A percentile compares a stretch with the other conserved stretches of the same genome.
phyloP scores from a whole-genome alignment of 164 flowering plant genomes.

The Cinnamomum chago region DNA sequence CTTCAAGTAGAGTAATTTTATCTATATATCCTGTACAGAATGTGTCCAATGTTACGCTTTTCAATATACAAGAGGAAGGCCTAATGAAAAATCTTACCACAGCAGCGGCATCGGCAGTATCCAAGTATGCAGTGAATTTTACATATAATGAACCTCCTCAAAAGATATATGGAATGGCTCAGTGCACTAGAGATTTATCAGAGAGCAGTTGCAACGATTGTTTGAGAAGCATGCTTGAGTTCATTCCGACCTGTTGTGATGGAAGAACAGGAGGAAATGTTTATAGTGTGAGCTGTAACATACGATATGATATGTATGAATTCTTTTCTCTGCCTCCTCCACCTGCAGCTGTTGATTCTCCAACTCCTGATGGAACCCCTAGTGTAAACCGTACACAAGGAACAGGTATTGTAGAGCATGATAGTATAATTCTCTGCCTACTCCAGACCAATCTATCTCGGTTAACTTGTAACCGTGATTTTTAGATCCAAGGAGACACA shows the following conservation, averaged over 20 bases:
- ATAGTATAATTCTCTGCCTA: too few relatives aligned
- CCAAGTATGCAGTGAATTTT: conserved; percentile 20
- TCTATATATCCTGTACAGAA: neutral
- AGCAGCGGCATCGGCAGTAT: conserved; percentile 19
- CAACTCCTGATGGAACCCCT: too few relatives aligned
- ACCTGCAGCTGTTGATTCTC: too few relatives aligned
- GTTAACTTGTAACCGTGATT: too few relatives aligned
- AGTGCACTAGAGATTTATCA: conserved; percentile 36
- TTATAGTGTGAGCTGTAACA: conserved; percentile 27
- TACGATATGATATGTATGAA: conserved; percentile 34
- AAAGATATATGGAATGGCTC: conserved; percentile 32
- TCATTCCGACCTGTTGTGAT: conserved; percentile 15
- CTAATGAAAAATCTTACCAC: conserved; percentile 15
- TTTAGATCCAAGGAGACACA: too few relatives aligned
- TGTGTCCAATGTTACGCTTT: conserved; percentile 16
- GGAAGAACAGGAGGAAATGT: conserved; percentile 26
- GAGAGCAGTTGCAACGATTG: conserved; percentile 21
- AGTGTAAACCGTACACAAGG: too few relatives aligned
- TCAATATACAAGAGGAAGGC: conserved; percentile 8
- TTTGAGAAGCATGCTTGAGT: conserved; percentile 7
- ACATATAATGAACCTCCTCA: neutral
- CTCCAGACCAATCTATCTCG: too few relatives aligned
- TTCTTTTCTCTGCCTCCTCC: conserved; percentile 11
- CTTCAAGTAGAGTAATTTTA: too few relatives aligned
- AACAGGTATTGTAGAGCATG: too few relatives aligned